Percentiles rank a stretch among this genome's conserved stretches.
Conservation (phyloP, 202 grass and related monocot genomes). For the Dendrocalamus latiflorus region DNA sequence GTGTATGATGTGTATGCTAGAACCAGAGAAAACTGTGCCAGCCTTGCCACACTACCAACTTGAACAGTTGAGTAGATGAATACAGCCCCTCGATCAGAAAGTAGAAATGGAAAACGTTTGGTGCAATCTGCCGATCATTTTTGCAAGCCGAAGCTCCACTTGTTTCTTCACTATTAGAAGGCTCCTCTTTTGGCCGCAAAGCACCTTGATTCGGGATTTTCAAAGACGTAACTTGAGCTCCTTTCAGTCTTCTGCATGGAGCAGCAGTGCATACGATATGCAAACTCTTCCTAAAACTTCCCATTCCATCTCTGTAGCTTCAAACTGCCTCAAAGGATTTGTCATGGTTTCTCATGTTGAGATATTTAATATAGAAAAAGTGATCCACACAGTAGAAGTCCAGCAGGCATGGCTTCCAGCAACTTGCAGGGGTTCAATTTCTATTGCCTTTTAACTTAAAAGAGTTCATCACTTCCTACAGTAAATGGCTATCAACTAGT, state of each 20-base stretch:
- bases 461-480: neutral
- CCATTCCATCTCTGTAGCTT: neutral
- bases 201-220: neutral
- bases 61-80: neutral
- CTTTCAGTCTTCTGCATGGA: neutral
- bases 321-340: neutral
- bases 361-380: neutral
- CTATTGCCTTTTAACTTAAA: neutral
- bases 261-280: neutral
- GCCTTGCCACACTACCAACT: neutral
- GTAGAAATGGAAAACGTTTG: neutral
- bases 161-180: neutral
- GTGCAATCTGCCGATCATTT: neutral
- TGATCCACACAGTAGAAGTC: neutral
- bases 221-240: neutral
- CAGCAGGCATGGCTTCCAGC: neutral
- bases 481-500: neutral
- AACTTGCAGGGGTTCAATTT: neutral
- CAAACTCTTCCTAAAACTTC: neutral
- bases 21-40: neutral
- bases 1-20: neutral
- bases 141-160: neutral
- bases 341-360: neutral
- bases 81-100: neutral
- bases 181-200: neutral